Conservation (phyloP, 73 alveolate species). For the Symbiodinium natans region DNA sequence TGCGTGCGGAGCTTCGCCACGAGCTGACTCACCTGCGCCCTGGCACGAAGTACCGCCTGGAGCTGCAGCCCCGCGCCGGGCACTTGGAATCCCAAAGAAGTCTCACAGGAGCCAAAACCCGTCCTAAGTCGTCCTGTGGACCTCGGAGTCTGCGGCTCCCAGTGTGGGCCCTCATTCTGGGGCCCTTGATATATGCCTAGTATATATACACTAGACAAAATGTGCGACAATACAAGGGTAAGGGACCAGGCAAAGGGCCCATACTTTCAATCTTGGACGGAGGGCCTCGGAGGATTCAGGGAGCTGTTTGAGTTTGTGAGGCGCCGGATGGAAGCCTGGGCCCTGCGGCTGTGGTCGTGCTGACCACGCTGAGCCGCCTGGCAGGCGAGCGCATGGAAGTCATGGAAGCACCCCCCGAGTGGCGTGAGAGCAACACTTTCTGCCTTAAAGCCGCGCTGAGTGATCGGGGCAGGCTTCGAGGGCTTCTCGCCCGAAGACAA, state of each 20-base stretch:
- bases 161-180: no score
- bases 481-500: not conserved
- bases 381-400: not conserved
- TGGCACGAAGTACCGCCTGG: conserved; percentile 52
- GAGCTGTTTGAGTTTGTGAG: no score
- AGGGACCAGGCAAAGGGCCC: no score
- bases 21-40: conserved; percentile 75
- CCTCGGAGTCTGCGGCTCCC: not conserved
- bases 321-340: not conserved
- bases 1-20: conserved; percentile 49
- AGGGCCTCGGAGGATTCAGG: no score
- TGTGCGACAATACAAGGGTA: no score
- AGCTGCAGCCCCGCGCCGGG: not conserved
- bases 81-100: not conserved
- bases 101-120: not conserved
- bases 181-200: no score
- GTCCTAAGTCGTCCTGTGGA: no score
- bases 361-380: not conserved
- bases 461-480: not conserved
- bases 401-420: not conserved
- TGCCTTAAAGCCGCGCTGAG: no score
- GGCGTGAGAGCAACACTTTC: not conserved
- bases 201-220: no score
- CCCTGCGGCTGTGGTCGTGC: not conserved
- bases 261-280: no score